phyloP scores from a whole-genome alignment of 208 protist species.

The Wallacemonas sp. region DNA sequence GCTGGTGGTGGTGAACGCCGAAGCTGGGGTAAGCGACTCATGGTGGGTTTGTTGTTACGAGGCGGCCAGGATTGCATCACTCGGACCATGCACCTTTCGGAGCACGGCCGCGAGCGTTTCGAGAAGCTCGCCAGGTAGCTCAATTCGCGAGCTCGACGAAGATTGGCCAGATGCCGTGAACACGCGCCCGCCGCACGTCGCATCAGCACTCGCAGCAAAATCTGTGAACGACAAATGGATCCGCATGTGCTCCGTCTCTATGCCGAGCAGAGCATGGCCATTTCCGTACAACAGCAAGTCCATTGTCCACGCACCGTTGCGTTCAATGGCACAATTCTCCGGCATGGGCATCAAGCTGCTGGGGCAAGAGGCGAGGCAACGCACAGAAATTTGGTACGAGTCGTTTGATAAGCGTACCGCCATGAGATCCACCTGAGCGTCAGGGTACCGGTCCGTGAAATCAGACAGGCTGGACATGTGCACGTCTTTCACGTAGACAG shows the following conservation, averaged over 20 bases:
- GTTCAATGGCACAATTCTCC: conserved; percentile 10
- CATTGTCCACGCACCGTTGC: conserved; percentile 27
- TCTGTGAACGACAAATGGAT: conserved; percentile 38
- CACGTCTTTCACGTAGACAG: conserved; percentile 40
- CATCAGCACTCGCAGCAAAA: conserved; percentile 25
- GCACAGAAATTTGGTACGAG: conserved; percentile 45
- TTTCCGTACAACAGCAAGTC: conserved; percentile 45
- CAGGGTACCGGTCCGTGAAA: conserved; percentile 22
- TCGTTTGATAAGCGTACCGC: conserved; percentile 46
- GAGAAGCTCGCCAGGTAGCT: conserved; percentile 28
- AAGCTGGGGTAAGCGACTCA: too few species aligned
- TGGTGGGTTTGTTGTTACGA: too few species aligned
- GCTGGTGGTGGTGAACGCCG: too few species aligned
- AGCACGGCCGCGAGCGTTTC: conserved; percentile 22
- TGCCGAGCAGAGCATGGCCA: conserved; percentile 35
- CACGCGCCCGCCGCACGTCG: conserved; percentile 23
- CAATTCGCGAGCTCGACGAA: conserved; percentile 17
- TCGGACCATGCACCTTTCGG: conserved; percentile 28
- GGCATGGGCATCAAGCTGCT: neutral
- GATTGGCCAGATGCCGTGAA: conserved; percentile 27
- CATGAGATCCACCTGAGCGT: conserved; percentile 30
- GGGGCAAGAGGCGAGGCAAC: conserved; percentile 13
- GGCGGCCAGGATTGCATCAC: neutral
- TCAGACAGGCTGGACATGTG: conserved; percentile 21
- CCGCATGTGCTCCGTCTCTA: conserved; percentile 32